Base-by-base conservation (phyloP, 2,329 filamentous ascomycete genomes). In the Penicillium sp. region DNA sequence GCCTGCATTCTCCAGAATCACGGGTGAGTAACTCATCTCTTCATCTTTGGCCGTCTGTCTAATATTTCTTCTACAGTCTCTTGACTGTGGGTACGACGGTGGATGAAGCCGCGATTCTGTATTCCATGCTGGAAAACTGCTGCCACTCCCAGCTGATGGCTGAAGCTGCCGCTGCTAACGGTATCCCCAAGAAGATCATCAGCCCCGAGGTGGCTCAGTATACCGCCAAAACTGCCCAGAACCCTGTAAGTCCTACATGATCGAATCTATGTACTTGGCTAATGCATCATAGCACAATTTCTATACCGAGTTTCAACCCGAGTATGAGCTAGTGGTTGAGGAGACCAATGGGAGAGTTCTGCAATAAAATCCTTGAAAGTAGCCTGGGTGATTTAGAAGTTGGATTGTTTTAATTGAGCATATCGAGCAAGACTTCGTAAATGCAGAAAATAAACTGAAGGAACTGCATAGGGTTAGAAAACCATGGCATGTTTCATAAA, bases 1-100 rank as follows among this genome's bases (percentile, higher is more conserved):
- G 74, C 72, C 11, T 73, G 70, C 49, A 73, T 77, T 45, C 54
- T 77, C 22, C 73, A 76, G 56, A 77, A 77, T 52, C 74, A 77
- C 47, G 74, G 72, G 72, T 74, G 50, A 51, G 57, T 51, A 18
- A 8, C 9, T 5, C 42, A 23, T 37, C 35, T n/a, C 73, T 70
- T n/a, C 23, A 20, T 23, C n/a, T 31, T 47, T 43, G 37, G 27
- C 29, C 14, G 29, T 45, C 47, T 51, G 4, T 73, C 73, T 44
- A 49, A 56, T 20, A n/a, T 9, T 29, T 29, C 6, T 6, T 45
- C 3, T 56, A 9, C 47, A 74, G 74, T 25, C 65, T 77, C 35
- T 57, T 77, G 42, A 77, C 74, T 6, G 71, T 74, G 9, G 74
- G 74, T 20, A 65, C 63, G 35, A 76, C 74, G 1, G 73, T 77